Evolutionary conservation across 164 flowering plant species (phyloP), one percentile per base, ranked within the genome.

Genomic region (Sextonia rubra): DNA sequence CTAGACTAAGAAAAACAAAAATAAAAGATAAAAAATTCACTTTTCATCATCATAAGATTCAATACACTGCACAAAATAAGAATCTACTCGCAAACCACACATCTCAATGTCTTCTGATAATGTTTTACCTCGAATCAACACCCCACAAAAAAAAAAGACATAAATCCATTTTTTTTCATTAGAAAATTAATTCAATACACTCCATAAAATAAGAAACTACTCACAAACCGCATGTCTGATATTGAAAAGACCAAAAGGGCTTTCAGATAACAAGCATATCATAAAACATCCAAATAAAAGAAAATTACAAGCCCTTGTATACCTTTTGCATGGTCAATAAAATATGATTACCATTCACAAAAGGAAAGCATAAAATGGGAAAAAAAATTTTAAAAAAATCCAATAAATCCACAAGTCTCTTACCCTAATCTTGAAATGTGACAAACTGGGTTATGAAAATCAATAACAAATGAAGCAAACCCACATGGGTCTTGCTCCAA

Each of bases 361-460:
- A 64, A 14, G 68, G 68, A 64, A 30, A 64, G 20, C 15, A 64
- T 8, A 18, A 64, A 18, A 64, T 17, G 29, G 22, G 2, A 26
- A 22, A 32, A 32, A n/a, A n/a, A n/a, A n/a, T n/a, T n/a, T n/a
- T 12, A 37, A 20, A 56, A 12, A 29, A 27, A 72, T 0, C n/a
- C n/a, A 37, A 37, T 37, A 37, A 37, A 37, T 14, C 52, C 62
- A 69, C 1, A 27, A 48, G 1, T 47, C 23, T 29, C 11, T 26
- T 17, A 62, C 58, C 23, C 11, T 8, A 73, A 65, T 27, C 27
- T 32, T 14, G 8, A 65, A 52, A 73, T 25, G 20, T 26, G n/a
- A 67, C 12, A 24, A 74, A 74, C 18, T 61, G 68, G 72, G 72
- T 69, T 12, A 30, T 18, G 58, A 26, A 75, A 69, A 56, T 14